Percentiles rank a stretch among this genome's conserved stretches.
Evolutionary conservation across 306 rosid species (phyloP).

Genomic region (Carpinus viminea): DNA sequence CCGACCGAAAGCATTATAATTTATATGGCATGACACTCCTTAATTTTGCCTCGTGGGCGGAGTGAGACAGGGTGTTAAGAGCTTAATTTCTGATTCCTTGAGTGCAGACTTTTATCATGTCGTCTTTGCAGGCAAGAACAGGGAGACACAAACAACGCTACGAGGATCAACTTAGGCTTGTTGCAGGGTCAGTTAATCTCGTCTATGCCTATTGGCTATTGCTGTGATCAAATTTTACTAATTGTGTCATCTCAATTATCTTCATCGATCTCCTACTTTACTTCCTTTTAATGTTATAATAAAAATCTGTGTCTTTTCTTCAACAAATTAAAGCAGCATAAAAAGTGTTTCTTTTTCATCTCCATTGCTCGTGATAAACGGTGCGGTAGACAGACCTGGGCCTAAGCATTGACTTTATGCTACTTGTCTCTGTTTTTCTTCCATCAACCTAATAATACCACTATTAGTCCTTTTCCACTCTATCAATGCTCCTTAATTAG

Average conservation of each 20-base stretch:
- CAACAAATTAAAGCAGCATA: not conserved
- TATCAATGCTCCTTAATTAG: not conserved
- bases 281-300: not conserved
- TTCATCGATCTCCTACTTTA: not conserved
- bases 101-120: slow-evolving; percentile 15
- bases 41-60: not conserved
- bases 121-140: slow-evolving; percentile 29
- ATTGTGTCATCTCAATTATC: not conserved
- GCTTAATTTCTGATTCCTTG: not conserved
- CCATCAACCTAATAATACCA: not conserved
- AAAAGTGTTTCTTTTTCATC: not conserved
- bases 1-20: not conserved
- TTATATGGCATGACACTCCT: not conserved
- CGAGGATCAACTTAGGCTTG: slow-evolving; percentile 34
- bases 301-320: no score
- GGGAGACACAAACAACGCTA: slow-evolving; percentile 38
- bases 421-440: not conserved
- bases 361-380: not conserved
- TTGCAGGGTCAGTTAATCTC: slow-evolving; percentile 31
- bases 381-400: not conserved
- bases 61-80: no score
- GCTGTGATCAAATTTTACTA: not conserved
- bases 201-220: not conserved
- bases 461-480: not conserved
- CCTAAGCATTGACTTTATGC: not conserved